A percentile compares a stretch with the other conserved stretches of the same genome.
Conservation (phyloP, 108 stramenopile genomes). For the Cyclostephanos invisitatus region DNA sequence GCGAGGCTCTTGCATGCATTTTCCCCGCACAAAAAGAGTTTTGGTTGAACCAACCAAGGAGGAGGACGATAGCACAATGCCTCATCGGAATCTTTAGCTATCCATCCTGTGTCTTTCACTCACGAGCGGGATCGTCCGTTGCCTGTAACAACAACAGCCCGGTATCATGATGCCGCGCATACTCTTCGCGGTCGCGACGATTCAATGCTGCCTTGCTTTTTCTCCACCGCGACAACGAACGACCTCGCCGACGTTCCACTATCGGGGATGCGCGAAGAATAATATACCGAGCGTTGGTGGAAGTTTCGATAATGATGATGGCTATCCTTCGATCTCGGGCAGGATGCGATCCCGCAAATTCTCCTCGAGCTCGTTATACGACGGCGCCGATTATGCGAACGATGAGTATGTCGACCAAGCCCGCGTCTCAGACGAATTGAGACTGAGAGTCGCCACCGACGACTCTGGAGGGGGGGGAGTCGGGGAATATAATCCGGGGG, state of each 20-base stretch:
- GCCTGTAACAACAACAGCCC: background rate
- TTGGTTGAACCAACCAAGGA: too few species aligned
- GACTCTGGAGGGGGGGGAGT: slow-evolving; percentile 25
- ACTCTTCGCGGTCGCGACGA: slow-evolving; percentile 2
- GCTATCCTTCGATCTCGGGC: background rate
- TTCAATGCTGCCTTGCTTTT: slow-evolving; percentile 27
- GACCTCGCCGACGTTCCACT: background rate
- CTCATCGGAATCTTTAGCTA: background rate
- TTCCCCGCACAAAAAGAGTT: too few species aligned
- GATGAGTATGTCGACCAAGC: background rate
- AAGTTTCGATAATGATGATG: background rate
- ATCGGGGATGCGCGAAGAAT: background rate
- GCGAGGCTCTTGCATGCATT: too few species aligned
- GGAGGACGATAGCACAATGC: too few species aligned
- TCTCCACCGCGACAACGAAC: slow-evolving; percentile 8
- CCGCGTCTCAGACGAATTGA: background rate
- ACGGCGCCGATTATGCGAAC: background rate
- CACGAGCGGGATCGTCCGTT: background rate
- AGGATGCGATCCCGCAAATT: background rate
- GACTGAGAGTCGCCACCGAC: background rate
- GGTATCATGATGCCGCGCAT: background rate
- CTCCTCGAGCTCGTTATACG: background rate
- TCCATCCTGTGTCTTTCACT: background rate
- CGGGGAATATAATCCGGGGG: slow-evolving; percentile 28
- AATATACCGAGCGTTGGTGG: background rate